Evolutionary conservation across 2,329 filamentous ascomycete species (phyloP).

Genomic region (Calonectria henricotiae): DNA sequence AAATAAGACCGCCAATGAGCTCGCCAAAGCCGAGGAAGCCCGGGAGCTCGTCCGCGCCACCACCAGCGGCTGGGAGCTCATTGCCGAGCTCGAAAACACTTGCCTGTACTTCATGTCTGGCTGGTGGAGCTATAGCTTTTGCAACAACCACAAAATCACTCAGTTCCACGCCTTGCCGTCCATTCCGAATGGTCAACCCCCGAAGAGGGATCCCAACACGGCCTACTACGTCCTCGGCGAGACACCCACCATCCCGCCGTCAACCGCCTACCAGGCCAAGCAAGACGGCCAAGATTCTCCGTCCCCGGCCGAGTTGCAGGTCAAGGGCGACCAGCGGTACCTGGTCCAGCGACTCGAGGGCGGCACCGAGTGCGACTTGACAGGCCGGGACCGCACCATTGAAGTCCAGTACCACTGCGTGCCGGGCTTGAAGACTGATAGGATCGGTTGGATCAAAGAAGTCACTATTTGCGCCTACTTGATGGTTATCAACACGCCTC

Average conservation of each 20-base stretch:
- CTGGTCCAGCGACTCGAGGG: slow-evolving; percentile 86
- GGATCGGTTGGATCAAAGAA: slow-evolving; percentile 95
- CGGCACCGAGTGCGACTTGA: slow-evolving; percentile 90
- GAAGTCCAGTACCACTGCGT: slow-evolving; percentile 89
- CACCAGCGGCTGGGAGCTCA: slow-evolving; percentile 83
- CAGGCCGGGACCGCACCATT: slow-evolving; percentile 84
- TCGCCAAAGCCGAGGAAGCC: slow-evolving; percentile 82
- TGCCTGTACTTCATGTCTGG: slow-evolving; percentile 89
- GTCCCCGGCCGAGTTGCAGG: slow-evolving; percentile 78
- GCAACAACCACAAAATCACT: slow-evolving; percentile 88
- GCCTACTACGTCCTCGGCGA: slow-evolving; percentile 84
- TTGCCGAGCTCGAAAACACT: slow-evolving; percentile 84
- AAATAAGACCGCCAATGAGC: slow-evolving; percentile 77
- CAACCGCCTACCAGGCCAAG: slow-evolving; percentile 49
- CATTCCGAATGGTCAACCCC: slow-evolving; percentile 78
- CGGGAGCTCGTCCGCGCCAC: slow-evolving; percentile 86
- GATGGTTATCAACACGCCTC: slow-evolving; percentile 92
- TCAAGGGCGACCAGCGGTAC: slow-evolving; percentile 88
- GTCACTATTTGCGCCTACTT: slow-evolving; percentile 92
- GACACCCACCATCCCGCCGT: slow-evolving; percentile 56
- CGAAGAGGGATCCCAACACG: slow-evolving; percentile 82
- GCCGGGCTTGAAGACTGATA: slow-evolving; percentile 79
- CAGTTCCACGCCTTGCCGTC: slow-evolving; percentile 91
- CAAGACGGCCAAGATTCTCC: slow-evolving; percentile 50
- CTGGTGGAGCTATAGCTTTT: slow-evolving; percentile 98